phyloP scores from a whole-genome alignment of 257 asterid genomes.

The Lavandula angustifolia region DNA sequence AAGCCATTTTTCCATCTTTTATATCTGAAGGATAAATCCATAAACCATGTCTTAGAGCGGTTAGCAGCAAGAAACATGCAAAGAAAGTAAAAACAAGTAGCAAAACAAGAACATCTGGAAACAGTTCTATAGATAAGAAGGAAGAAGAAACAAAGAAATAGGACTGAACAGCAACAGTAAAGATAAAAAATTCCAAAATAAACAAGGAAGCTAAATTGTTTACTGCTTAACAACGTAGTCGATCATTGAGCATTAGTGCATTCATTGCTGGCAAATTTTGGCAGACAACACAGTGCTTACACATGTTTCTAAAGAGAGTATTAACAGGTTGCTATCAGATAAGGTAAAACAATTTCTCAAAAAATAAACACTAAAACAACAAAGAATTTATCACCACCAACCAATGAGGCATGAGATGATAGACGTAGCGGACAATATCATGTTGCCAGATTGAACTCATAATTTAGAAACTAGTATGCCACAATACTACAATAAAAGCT shows the following conservation, averaged over 20 bases:
- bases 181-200: not conserved
- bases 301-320: conserved; percentile 4
- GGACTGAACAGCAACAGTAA: not conserved
- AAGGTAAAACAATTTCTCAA: too few species aligned
- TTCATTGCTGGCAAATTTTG: not conserved
- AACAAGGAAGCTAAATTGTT: conserved; percentile 4
- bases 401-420: not conserved
- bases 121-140: not conserved
- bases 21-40: not conserved
- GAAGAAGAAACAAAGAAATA: not conserved
- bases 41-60: not conserved
- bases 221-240: not conserved
- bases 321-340: too few species aligned
- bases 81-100: not conserved
- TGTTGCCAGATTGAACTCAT: conserved; percentile 1
- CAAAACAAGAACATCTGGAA: not conserved
- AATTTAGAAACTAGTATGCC: not conserved
- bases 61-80: too few species aligned
- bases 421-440: not conserved
- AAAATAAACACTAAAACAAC: conserved; percentile 1
- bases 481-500: conserved; percentile 14
- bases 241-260: not conserved
- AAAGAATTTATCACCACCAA: conserved; percentile 13
- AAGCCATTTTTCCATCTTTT: not conserved
- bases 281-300: not conserved